These are phyloP conservation scores for Thalassia testudinum DNA, from an alignment of 116 monocot species.

Conservation along the genomic window DNA sequence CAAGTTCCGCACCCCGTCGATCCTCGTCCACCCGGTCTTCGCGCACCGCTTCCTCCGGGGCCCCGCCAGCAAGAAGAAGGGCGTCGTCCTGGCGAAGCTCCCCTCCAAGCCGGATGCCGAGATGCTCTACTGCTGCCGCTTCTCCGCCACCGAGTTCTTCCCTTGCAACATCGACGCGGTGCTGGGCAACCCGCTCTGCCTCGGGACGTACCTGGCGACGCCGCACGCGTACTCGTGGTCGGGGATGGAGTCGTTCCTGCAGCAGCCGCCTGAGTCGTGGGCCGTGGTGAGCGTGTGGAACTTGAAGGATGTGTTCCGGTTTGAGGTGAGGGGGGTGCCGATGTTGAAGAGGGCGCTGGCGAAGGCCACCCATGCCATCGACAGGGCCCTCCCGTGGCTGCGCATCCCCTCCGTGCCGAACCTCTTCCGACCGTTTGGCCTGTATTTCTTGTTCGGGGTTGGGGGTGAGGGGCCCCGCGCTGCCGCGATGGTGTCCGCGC, in stretches of 20 bases:
- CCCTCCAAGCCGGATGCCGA: slow-evolving; percentile 41
- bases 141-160: slow-evolving; percentile 80
- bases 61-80: too few species aligned
- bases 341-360: slow-evolving; percentile 25
- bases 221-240: slow-evolving; percentile 3
- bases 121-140: slow-evolving; percentile 40
- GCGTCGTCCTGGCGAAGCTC: slow-evolving; percentile 23
- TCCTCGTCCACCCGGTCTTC: slow-evolving; percentile 90
- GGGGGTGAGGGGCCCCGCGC: slow-evolving; percentile 54
- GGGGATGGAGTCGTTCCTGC: slow-evolving; percentile 26
- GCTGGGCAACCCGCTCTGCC: slow-evolving; percentile 44
- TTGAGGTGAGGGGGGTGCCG: slow-evolving; percentile 67
- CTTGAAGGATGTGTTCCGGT: slow-evolving; percentile 52
- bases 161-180: slow-evolving; percentile 81
- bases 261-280: slow-evolving; percentile 61
- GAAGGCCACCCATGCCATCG: slow-evolving; percentile 28
- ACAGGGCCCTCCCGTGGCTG: slow-evolving; percentile 51
- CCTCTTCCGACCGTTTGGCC: slow-evolving; percentile 68
- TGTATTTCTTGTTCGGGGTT: slow-evolving; percentile 75
- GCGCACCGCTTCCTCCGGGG: slow-evolving; percentile 39
- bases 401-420: slow-evolving; percentile 71
- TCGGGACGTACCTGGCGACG: slow-evolving; percentile 66
- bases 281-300: slow-evolving; percentile 87
- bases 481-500: slow-evolving; percentile 13
- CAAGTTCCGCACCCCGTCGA: slow-evolving; percentile 66